Conservation (phyloP, 768 basidiomycete genomes). For the Suillus placidus region DNA sequence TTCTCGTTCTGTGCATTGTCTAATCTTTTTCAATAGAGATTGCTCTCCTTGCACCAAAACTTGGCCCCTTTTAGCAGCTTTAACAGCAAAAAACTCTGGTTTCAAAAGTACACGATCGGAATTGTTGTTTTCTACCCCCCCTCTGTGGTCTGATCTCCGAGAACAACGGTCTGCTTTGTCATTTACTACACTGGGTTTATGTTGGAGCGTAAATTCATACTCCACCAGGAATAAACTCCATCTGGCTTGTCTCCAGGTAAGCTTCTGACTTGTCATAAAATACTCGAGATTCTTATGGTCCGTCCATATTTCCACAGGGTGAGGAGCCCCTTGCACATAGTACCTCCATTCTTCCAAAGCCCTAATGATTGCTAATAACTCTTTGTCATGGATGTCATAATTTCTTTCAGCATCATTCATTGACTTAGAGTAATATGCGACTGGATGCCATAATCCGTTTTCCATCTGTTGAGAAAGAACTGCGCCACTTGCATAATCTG, state of each 20-base stretch:
- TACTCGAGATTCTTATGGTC: conserved; percentile 44
- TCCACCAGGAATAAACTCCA: background rate
- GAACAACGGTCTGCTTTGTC: background rate
- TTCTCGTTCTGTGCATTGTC: background rate
- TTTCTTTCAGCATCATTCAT: conserved; percentile 38
- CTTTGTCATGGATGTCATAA: conserved; percentile 42
- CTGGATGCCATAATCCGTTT: conserved; percentile 26
- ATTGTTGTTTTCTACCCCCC: background rate
- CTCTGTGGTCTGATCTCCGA: background rate
- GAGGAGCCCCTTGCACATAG: background rate
- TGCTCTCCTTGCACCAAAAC: background rate
- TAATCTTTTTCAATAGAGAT: background rate
- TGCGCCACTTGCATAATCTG: conserved; percentile 1
- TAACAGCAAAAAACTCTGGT: background rate
- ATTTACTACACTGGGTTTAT: background rate
- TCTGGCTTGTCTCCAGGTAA: conserved; percentile 6
- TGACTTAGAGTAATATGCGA: conserved; percentile 33
- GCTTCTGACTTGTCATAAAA: conserved; percentile 35
- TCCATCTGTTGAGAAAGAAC: background rate
- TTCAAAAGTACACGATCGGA: background rate
- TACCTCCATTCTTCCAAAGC: background rate
- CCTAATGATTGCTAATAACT: conserved; percentile 1
- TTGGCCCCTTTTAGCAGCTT: background rate
- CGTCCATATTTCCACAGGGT: background rate
- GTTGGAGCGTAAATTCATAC: background rate